Percentiles rank a stretch among this genome's conserved stretches.
phyloP scores from a whole-genome alignment of 2,329 filamentous ascomycete species.

The Cladorrhinum sp. region DNA sequence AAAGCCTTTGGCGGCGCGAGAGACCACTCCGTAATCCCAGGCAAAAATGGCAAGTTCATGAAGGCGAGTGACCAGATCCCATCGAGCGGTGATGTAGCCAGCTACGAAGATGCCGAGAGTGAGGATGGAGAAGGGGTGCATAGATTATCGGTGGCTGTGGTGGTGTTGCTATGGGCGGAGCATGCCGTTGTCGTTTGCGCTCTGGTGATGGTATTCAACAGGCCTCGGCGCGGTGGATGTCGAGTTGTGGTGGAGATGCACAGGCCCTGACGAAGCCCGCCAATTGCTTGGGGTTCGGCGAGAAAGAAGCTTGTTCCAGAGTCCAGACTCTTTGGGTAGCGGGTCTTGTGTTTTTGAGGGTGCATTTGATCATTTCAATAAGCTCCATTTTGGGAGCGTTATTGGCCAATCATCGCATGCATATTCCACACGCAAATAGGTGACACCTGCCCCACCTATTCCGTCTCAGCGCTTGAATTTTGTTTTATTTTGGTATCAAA shows the following conservation, averaged over 20 bases:
- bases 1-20: conserved; percentile 82
- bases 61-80: conserved; percentile 93
- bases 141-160: conserved; percentile 47
- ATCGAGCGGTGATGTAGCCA: conserved; percentile 98
- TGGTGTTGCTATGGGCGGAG: conserved; percentile 34
- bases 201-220: not conserved
- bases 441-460: not conserved
- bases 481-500: not conserved
- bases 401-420: not conserved
- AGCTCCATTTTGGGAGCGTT: not conserved
- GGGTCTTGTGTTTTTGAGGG: not conserved
- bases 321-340: not conserved
- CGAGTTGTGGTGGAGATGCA: conserved; percentile 2
- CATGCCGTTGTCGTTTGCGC: conserved; percentile 39
- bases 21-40: conserved; percentile 96
- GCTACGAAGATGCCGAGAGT: conserved; percentile 98
- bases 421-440: not conserved
- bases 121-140: conserved; percentile 97
- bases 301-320: conserved; percentile 8
- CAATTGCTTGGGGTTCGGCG: conserved; percentile 3
- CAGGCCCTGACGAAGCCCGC: conserved; percentile 4
- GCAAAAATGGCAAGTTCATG: conserved; percentile 98
- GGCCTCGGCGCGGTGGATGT: no score
- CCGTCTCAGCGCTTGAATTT: not conserved
- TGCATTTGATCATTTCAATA: conserved; percentile 8